Evolutionary conservation across 192 early-diverging fungal genomes (phyloP).

Genomic region (Thoreauomyces humboldtii): DNA sequence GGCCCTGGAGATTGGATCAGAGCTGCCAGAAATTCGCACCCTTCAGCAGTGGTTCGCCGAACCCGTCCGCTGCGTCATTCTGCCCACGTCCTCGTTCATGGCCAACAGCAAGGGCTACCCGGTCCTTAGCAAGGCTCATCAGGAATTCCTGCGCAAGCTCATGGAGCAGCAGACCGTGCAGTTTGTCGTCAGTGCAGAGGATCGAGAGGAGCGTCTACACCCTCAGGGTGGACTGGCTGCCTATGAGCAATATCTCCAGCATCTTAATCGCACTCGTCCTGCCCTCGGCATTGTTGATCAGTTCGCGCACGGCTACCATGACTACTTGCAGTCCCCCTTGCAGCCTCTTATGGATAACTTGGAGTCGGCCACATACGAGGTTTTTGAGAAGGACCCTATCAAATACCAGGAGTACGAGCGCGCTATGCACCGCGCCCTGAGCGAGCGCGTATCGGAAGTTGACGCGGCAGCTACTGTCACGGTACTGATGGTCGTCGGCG

Average conservation of each 20-base stretch:
- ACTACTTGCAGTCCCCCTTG: conserved; percentile 72
- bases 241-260: conserved; percentile 78
- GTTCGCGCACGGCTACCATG: conserved; percentile 84
- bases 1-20: conserved; percentile 54
- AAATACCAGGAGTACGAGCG: conserved; percentile 92
- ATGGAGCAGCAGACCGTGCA: conserved; percentile 35
- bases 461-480: conserved; percentile 17
- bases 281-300: conserved; percentile 60
- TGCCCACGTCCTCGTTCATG: conserved; percentile 73
- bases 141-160: conserved; percentile 61
- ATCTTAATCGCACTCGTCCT: conserved; percentile 65
- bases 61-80: conserved; percentile 73
- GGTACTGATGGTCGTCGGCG: conserved; percentile 90
- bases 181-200: conserved; percentile 39
- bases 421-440: conserved; percentile 38
- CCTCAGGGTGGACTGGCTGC: conserved; percentile 44
- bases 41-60: conserved; percentile 81
- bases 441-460: conserved; percentile 34
- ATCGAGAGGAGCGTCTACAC: conserved; percentile 26
- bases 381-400: conserved; percentile 91
- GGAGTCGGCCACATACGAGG: conserved; percentile 90
- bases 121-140: conserved; percentile 78
- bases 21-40: conserved; percentile 42
- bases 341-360: conserved; percentile 95
- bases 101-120: conserved; percentile 82